Evolutionary conservation across 1,139 yeast genomes (phyloP).

Genomic region (Yamadazyma friedrichii): DNA sequence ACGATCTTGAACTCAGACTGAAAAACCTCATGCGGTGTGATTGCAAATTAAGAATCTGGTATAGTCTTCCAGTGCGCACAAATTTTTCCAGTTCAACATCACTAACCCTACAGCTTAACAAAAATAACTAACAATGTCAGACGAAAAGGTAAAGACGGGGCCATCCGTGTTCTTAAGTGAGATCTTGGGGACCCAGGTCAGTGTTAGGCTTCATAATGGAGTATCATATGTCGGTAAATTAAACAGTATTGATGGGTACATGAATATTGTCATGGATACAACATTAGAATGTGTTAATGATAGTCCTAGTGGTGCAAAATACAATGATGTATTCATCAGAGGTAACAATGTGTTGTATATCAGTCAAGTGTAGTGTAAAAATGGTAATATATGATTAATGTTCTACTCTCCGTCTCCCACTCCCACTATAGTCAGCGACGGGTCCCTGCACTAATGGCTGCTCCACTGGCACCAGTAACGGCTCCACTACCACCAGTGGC

Average conservation of each 20-base stretch:
- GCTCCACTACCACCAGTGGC: background rate
- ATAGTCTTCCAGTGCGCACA: too few species aligned
- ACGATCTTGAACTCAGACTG: background rate
- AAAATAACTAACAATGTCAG: conserved; percentile 5
- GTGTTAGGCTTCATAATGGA: conserved; percentile 85
- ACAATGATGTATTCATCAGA: conserved; percentile 89
- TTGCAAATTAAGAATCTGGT: too few species aligned
- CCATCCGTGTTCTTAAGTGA: conserved; percentile 81
- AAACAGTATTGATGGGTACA: conserved; percentile 93
- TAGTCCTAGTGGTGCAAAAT: conserved; percentile 50
- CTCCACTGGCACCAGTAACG: background rate
- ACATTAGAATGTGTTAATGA: conserved; percentile 68
- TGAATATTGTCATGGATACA: conserved; percentile 87
- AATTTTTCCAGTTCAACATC: background rate
- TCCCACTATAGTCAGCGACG: too few species aligned
- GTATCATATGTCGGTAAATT: conserved; percentile 72
- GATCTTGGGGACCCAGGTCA: conserved; percentile 76
- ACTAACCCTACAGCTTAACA: background rate
- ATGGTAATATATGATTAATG: conserved; percentile 1
- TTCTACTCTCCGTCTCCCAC: background rate
- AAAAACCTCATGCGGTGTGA: background rate
- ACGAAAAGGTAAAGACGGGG: conserved; percentile 31
- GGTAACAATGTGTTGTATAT: conserved; percentile 73
- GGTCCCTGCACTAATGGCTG: too few species aligned
- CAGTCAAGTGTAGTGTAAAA: conserved; percentile 33